A percentile compares a stretch with the other conserved stretches of the same genome.
phyloP scores from a whole-genome alignment of 139 green algal species.

The Marvania coccoides region DNA sequence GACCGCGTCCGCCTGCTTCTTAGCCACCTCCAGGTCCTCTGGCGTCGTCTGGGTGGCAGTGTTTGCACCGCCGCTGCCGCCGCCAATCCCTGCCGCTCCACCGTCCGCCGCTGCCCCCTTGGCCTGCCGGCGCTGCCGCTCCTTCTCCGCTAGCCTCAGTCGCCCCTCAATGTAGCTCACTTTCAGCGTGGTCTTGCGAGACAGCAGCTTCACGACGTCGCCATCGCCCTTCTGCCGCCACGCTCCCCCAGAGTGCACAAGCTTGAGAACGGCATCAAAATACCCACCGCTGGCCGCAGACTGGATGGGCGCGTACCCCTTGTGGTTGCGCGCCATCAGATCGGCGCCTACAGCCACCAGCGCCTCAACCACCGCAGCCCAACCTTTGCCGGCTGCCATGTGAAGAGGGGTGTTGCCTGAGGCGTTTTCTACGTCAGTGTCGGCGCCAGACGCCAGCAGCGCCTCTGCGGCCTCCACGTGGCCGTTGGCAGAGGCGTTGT shows the following conservation, averaged over 20 bases:
- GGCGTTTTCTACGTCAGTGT: constrained; percentile 48
- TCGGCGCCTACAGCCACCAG: constrained; percentile 14
- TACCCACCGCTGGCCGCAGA: constrained; percentile 35
- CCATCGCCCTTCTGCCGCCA: constrained; percentile 33
- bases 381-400: constrained; percentile 40
- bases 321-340: constrained; percentile 24
- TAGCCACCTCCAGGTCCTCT: constrained; percentile 4
- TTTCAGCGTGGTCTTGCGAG: constrained; percentile 40
- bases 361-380: constrained; percentile 5
- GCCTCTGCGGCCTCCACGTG: constrained; percentile 42
- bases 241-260: constrained; percentile 33
- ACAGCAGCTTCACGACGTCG: constrained; percentile 46
- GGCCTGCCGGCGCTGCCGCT: constrained; percentile 21
- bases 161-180: constrained; percentile 35
- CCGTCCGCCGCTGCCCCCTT: neutral
- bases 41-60: neutral
- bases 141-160: constrained; percentile 35
- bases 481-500: constrained; percentile 47
- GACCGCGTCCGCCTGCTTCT: constrained; percentile 28
- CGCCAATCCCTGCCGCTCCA: neutral
- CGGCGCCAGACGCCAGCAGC: constrained; percentile 19
- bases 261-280: constrained; percentile 40
- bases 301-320: constrained; percentile 28
- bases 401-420: constrained; percentile 50
- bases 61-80: neutral